A percentile compares a stretch with the other conserved stretches of the same genome.
These are phyloP conservation scores for Schoenoplectus triqueter DNA, from an alignment of 202 grass and related monocot species.

Conservation along the genomic window DNA sequence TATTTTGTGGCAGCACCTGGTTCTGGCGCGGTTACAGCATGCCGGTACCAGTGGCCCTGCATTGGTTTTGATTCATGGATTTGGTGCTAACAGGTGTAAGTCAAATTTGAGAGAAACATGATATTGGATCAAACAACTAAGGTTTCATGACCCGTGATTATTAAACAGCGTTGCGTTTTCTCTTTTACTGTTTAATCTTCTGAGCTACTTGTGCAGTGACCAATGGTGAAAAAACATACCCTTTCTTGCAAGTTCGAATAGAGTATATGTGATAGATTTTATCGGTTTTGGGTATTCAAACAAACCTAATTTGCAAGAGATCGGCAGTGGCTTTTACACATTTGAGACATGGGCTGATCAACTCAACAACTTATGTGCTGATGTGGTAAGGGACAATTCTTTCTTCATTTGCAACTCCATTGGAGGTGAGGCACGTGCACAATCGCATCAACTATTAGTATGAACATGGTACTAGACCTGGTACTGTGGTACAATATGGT, in stretches of 20 bases:
- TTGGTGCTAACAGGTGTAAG: constrained; percentile 87
- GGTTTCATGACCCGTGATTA: constrained; percentile 47
- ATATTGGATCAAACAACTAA: not conserved
- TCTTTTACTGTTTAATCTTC: constrained; percentile 12
- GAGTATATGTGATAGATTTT: constrained; percentile 85
- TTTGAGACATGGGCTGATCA: constrained; percentile 99
- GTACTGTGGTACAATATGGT: not conserved
- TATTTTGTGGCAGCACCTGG: constrained; percentile 55
- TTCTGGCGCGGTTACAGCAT: constrained; percentile 70
- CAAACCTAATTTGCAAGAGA: constrained; percentile 73
- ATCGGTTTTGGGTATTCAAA: constrained; percentile 95
- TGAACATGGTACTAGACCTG: constrained; percentile 7
- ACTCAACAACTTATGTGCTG: constrained; percentile 75
- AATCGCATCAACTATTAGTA: constrained; percentile 4
- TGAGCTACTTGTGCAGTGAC: constrained; percentile 53
- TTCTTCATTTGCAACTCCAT: constrained; percentile 99
- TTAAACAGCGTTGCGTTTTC: constrained; percentile 31
- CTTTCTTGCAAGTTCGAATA: constrained; percentile 60
- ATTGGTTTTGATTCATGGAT: constrained; percentile 85
- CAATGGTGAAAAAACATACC: constrained; percentile 88
- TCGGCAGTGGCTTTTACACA: constrained; percentile 68
- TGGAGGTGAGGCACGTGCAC: constrained; percentile 60
- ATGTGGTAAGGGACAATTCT: constrained; percentile 67
- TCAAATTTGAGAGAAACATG: constrained; percentile 21
- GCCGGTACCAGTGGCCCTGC: constrained; percentile 73